Evolutionary conservation across 306 rosid genomes (phyloP), one percentile per base, ranked within the genome.

Genomic region (Aeschynomene evenia): DNA sequence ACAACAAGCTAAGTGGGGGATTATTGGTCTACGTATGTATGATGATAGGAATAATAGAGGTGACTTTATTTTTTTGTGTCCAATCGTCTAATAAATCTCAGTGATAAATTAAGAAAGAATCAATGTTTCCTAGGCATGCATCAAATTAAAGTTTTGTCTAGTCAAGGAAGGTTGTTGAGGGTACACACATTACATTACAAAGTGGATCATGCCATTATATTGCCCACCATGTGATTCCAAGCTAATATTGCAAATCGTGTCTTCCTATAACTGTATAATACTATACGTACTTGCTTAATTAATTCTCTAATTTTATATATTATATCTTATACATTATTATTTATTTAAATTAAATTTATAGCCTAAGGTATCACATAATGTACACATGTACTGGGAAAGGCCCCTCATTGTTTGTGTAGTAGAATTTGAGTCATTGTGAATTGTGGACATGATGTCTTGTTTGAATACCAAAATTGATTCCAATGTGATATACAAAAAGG

Each of bases 81-180:
- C 10, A 46, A 16, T 46, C 53, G n/a, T n/a, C n/a, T n/a, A n/a
- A n/a, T 15, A 15, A 46, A 46, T 46, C 53, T 1, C 9, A 21
- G 57, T 65, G 21, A 34, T 60, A 62, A 40, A 21, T n/a, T n/a
- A n/a, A 42, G 10, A 40, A 39, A 62, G 53, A 63, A 40, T 22
- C 36, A 42, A 39, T 82, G 89, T 85, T 82, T 77, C 87, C 87
- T 77, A 66, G 60, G 83, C 70, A 46, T 55, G 69, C 74, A 24
- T 36, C 85, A 85, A 39, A 23, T 29, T n/a, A n/a, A n/a, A n/a
- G n/a, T n/a, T 52, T 74, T 73, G 83, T 82, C 89, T 52, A 22
- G 39, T 28, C 24, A 43, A 7, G 12, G 52, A 31, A 23, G 62
- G 80, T 53, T 14, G 68, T 65, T 74, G 49, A 53, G 76, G 76